These are phyloP conservation scores for Geotrichum fermentans DNA, from an alignment of 1,139 yeast species.

Conservation along the genomic window DNA sequence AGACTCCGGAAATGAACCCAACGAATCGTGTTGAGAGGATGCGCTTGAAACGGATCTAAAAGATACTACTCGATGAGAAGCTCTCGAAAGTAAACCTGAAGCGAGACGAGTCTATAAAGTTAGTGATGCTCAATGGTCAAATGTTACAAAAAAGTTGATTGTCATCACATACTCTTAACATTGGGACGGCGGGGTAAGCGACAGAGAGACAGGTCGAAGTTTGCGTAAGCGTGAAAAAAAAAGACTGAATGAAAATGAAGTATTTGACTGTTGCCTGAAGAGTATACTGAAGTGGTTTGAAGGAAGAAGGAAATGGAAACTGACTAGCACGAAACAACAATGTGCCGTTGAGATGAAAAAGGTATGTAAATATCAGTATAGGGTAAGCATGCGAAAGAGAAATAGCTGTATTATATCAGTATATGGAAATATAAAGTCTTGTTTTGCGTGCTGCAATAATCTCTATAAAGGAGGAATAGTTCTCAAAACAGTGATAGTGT, in stretches of 20 bases:
- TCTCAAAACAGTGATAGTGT: background rate
- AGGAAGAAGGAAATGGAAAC: background rate
- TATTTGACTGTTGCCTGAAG: no score
- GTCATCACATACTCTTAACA: background rate
- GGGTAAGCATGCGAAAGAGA: no score
- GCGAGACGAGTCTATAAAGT: no score
- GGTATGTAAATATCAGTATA: background rate
- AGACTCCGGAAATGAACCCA: background rate
- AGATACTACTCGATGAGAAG: background rate
- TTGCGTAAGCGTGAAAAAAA: no score
- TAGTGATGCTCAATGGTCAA: no score
- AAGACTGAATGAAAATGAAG: no score
- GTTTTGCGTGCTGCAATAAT: no score
- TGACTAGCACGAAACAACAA: background rate
- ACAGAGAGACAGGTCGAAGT: no score
- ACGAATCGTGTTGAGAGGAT: background rate
- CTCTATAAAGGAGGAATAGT: no score
- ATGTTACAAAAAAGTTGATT: no score
- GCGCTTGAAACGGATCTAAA: background rate
- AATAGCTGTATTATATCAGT: no score
- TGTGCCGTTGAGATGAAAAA: background rate
- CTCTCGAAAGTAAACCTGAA: background rate
- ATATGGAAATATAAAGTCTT: background rate
- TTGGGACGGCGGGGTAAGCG: background rate
- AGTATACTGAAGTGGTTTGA: background rate